Base-by-base conservation (phyloP, 257 asterid species). In the Scutellaria barbata region DNA sequence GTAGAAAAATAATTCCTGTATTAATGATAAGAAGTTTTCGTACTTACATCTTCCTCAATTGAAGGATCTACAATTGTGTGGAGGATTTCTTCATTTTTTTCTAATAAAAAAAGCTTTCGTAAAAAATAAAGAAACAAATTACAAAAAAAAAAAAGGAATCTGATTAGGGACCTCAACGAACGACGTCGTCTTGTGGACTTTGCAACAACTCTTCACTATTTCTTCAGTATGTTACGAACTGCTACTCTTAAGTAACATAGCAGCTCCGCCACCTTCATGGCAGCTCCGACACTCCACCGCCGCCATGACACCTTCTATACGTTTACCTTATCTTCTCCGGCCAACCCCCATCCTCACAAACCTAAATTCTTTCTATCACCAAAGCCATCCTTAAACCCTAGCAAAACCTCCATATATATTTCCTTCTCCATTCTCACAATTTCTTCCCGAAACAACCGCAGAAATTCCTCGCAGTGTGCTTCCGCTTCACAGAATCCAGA, bases 311-410 rank as follows among this genome's bases (percentile, higher is more conserved):
- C 45, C 64, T 20, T 42, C 10, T 56, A 68, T 20, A 30, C 76
- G 8, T 20, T 40, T 37, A 56, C 76, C 5, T 59, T 33, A 11
- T 43, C 66, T 62, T 67, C 71, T 45, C 70, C 64, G n/a, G 22
- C 39, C 25, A 67, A 53, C 7, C 62, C 52, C 42, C 42, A 16
- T 16, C 30, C 50, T 74, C 69, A 6, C 8, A 67, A 70, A 17
- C 74, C 71, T 46, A 59, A 45, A 13, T 12, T 68, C 37, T 56
- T 41, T 54, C 11, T 46, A 41, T 18, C 61, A 9, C 73, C 73
- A 41, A 83, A 74, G 68, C 81, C 81, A 2, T 71, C 68, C 59
- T 76, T 35, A 77, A 71, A 74, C 81, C 87, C 81, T 60, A 53
- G n/a, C 69, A 77, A 77, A 66, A 77, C 78, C 79, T 39, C 72